Evolutionary conservation across 768 basidiomycete species (phyloP).

Genomic region (Leccinum imitatum): DNA sequence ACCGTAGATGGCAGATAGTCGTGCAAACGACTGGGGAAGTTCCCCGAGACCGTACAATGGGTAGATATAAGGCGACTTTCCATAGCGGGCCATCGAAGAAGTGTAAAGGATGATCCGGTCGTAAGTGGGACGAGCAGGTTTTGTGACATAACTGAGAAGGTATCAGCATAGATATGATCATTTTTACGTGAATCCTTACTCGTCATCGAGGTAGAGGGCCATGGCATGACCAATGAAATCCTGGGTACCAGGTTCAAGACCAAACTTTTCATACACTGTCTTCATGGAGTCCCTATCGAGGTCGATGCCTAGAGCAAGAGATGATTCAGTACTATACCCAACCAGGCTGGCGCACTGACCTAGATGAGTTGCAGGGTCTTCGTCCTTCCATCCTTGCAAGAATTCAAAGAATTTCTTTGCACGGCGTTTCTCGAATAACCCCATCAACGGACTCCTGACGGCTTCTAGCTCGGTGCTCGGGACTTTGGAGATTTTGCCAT

Average conservation of each 20-base stretch:
- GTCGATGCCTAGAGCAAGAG: constrained; percentile 60
- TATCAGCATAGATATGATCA: constrained; percentile 9
- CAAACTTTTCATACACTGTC: constrained; percentile 94
- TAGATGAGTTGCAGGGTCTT: constrained; percentile 95
- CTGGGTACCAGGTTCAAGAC: constrained; percentile 94
- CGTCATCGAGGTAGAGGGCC: constrained; percentile 97
- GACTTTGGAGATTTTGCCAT: constrained; percentile 96
- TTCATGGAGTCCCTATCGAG: constrained; percentile 93
- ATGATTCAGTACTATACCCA: constrained; percentile 2
- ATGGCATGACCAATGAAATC: constrained; percentile 99
- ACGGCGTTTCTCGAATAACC: constrained; percentile 96
- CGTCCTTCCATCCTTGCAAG: constrained; percentile 92
- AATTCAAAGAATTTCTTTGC: constrained; percentile 99
- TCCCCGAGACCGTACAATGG: constrained; percentile 98
- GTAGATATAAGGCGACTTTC: constrained; percentile 99
- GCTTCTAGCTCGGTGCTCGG: constrained; percentile 98
- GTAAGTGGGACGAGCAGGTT: constrained; percentile 87
- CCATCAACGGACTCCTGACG: constrained; percentile 93
- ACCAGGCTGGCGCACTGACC: constrained; percentile 47
- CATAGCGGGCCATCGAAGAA: constrained; percentile 97
- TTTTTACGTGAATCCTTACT: constrained; percentile 52
- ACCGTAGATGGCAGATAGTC: constrained; percentile 96
- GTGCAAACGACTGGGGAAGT: constrained; percentile 97
- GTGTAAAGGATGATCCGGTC: constrained; percentile 97
- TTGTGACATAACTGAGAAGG: constrained; percentile 77